Conservation (phyloP, 2,329 filamentous ascomycete species). For the Chaetothyriales sp. region DNA sequence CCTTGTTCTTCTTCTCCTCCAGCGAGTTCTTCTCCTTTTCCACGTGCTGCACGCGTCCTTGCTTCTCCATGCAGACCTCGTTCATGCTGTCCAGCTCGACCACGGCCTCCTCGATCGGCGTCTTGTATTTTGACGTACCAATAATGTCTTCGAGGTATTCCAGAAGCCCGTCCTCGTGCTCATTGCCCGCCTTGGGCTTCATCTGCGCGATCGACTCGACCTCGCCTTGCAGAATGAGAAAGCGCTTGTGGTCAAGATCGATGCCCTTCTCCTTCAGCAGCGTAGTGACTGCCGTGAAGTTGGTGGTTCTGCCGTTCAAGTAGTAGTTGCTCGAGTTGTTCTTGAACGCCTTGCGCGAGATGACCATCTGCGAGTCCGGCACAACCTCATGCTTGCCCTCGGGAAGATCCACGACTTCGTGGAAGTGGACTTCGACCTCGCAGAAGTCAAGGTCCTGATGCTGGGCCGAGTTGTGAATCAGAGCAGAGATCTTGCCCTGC, state of each 20-base stretch:
- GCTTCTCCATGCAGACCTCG: slow-evolving; percentile 90
- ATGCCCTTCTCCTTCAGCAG: slow-evolving; percentile 77
- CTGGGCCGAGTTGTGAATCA: slow-evolving; percentile 92
- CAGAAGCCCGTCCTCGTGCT: slow-evolving; percentile 88
- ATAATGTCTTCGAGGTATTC: slow-evolving; percentile 99
- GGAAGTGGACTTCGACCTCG: slow-evolving; percentile 92
- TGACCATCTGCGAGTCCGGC: slow-evolving; percentile 67
- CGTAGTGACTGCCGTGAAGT: slow-evolving; percentile 80
- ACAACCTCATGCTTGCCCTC: slow-evolving; percentile 61
- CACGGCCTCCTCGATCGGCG: slow-evolving; percentile 86
- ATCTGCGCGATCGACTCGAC: slow-evolving; percentile 98
- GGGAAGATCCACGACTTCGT: slow-evolving; percentile 80
- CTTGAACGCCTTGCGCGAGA: slow-evolving; percentile 87
- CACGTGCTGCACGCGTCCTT: slow-evolving; percentile 84
- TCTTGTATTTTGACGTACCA: slow-evolving; percentile 95
- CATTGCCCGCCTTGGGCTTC: slow-evolving; percentile 89
- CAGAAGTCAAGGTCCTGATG: slow-evolving; percentile 75
- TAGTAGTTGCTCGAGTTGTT: slow-evolving; percentile 99
- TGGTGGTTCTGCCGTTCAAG: slow-evolving; percentile 78
- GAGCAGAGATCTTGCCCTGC: slow-evolving; percentile 91
- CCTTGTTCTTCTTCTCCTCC: slow-evolving; percentile 94
- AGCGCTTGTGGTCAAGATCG: slow-evolving; percentile 94
- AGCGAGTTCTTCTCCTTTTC: slow-evolving; percentile 90
- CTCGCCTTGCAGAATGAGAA: slow-evolving; percentile 91
- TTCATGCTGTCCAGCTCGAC: slow-evolving; percentile 82